A percentile compares a stretch with the other conserved stretches of the same genome.
These are phyloP conservation scores for Crataegus laevigata DNA, from an alignment of 306 rosid genomes.

Conservation along the genomic window DNA sequence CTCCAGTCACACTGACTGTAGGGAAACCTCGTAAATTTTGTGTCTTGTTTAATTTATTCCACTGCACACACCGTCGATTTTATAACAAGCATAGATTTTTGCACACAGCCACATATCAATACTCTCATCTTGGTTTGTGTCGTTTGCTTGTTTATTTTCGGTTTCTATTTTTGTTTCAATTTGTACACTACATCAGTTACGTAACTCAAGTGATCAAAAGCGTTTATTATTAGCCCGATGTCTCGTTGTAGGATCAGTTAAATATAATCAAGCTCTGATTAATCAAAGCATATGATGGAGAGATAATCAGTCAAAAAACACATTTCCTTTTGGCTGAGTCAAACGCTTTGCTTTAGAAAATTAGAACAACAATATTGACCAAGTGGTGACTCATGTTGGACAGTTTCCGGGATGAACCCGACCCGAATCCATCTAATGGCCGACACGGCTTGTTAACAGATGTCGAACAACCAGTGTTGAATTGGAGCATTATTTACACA, in stretches of 20 bases:
- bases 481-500: neutral
- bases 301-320: neutral
- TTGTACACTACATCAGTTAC: no score
- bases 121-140: neutral
- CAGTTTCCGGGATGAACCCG: neutral
- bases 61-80: no score
- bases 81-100: neutral
- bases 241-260: no score
- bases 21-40: no score
- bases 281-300: no score
- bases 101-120: neutral
- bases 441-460: neutral
- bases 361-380: slow-evolving; percentile 3
- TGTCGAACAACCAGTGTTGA: neutral
- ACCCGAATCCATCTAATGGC: neutral
- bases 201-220: no score
- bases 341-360: neutral
- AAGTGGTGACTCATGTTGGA: neutral
- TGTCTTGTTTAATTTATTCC: no score
- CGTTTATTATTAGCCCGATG: no score
- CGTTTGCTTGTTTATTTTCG: no score
- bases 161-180: no score
- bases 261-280: no score
- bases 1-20: no score
- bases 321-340: neutral